A percentile compares a stretch with the other conserved stretches of the same genome.
Conservation (phyloP, 1,284 basidiomycete genomes). For the Trichosporon sp. region DNA sequence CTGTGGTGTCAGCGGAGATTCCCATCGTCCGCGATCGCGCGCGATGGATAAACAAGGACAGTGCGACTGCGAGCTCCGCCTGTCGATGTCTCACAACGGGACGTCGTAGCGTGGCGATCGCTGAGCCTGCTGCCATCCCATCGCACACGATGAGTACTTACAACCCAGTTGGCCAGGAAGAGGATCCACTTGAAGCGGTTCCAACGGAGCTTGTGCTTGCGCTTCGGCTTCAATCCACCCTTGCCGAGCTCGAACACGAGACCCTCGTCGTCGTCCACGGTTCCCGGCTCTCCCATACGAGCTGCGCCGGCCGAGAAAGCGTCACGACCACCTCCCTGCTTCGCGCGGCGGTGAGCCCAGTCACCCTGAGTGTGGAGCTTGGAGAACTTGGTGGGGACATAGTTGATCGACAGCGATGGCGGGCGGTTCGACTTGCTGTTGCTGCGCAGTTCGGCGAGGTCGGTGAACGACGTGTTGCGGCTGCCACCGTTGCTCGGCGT, state of each 20-base stretch:
- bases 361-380: conserved; percentile 50
- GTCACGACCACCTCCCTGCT: conserved; percentile 60
- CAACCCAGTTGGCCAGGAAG: conserved; percentile 55
- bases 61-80: background rate
- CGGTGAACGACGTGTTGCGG: conserved; percentile 21
- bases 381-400: conserved; percentile 62
- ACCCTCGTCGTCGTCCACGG: conserved; percentile 57
- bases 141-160: conserved; percentile 46
- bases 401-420: conserved; percentile 55
- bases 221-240: conserved; percentile 44
- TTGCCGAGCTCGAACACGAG: conserved; percentile 48
- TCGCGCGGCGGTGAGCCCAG: conserved; percentile 40
- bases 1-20: conserved; percentile 39
- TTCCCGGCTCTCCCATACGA: conserved; percentile 54
- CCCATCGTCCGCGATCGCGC: background rate
- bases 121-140: no score
- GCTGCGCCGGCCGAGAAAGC: conserved; percentile 51
- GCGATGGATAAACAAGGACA: background rate
- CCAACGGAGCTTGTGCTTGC: conserved; percentile 56
- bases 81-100: no score
- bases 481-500: conserved; percentile 10
- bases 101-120: no score
- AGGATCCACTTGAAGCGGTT: conserved; percentile 66
- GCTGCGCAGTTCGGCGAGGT: conserved; percentile 18
- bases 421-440: conserved; percentile 24